Evolutionary conservation across 371 early-diverging fungal genomes (phyloP).

Genomic region (Mortierella sp.): DNA sequence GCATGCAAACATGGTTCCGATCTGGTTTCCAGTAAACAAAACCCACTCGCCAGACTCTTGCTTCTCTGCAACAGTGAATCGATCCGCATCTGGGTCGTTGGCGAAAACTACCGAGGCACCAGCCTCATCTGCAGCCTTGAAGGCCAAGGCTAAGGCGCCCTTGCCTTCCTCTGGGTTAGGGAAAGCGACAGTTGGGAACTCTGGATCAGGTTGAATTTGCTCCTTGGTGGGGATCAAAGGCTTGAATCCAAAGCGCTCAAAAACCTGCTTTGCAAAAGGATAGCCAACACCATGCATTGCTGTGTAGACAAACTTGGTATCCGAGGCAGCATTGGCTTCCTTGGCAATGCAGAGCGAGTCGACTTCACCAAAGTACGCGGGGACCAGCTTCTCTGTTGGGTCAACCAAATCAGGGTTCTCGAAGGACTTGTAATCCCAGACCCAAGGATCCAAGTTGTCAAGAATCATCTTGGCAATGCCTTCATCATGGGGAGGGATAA

Average conservation of each 20-base stretch:
- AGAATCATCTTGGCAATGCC: conserved; percentile 84
- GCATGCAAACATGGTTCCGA: conserved; percentile 89
- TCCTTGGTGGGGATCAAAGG: conserved; percentile 73
- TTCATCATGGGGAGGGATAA: conserved; percentile 90
- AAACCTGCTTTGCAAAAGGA: conserved; percentile 77
- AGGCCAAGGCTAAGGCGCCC: conserved; percentile 87
- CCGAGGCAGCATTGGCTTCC: conserved; percentile 62
- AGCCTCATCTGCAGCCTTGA: conserved; percentile 75
- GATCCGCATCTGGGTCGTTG: conserved; percentile 99
- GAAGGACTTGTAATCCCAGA: conserved; percentile 80
- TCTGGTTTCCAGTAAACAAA: conserved; percentile 91
- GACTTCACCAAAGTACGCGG: conserved; percentile 79
- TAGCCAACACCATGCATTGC: conserved; percentile 97
- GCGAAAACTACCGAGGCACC: conserved; percentile 84
- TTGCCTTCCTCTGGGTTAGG: conserved; percentile 95
- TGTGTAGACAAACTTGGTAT: conserved; percentile 88
- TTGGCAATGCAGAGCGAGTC: conserved; percentile 59
- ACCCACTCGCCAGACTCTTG: conserved; percentile 81
- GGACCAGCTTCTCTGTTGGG: conserved; percentile 69
- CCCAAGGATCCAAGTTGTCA: conserved; percentile 79
- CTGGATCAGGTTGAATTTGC: conserved; percentile 89
- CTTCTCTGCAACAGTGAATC: conserved; percentile 91
- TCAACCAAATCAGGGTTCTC: conserved; percentile 64
- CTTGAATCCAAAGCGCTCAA: conserved; percentile 77
- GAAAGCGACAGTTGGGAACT: conserved; percentile 94